phyloP scores from a whole-genome alignment of 371 early-diverging fungal genomes.

The Actinomucor elegans region DNA sequence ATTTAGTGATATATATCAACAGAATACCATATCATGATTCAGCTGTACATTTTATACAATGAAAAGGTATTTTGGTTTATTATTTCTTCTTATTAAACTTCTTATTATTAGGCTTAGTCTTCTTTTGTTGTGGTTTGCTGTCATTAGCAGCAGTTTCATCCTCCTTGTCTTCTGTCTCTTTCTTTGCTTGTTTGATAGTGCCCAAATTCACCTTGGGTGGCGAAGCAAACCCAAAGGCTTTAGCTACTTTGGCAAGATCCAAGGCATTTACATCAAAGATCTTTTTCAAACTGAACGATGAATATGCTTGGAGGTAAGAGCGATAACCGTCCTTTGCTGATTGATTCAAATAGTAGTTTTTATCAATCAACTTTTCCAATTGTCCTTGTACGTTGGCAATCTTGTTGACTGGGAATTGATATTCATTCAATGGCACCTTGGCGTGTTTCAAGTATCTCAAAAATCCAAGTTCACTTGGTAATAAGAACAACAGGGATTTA shows the following conservation, averaged over 20 bases:
- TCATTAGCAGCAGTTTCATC: background rate
- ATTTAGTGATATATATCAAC: no score
- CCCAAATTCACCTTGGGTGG: constrained; percentile 92
- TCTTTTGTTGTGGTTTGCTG: background rate
- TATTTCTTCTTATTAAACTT: background rate
- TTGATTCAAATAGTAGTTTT: constrained; percentile 95
- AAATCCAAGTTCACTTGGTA: constrained; percentile 90
- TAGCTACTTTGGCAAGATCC: constrained; percentile 87
- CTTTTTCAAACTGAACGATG: constrained; percentile 90
- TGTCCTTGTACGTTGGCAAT: constrained; percentile 88
- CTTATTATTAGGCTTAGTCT: background rate
- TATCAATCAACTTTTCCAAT: constrained; percentile 84
- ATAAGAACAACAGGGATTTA: constrained; percentile 91
- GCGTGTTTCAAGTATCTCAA: constrained; percentile 91
- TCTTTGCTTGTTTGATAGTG: constrained; percentile 23
- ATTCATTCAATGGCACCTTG: constrained; percentile 94
- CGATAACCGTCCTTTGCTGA: constrained; percentile 93
- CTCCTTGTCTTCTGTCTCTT: background rate
- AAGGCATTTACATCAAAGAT: constrained; percentile 89
- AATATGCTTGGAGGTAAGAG: constrained; percentile 92
- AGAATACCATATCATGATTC: no score
- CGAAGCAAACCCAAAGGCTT: constrained; percentile 90
- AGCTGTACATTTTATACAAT: no score
- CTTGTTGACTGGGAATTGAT: constrained; percentile 88
- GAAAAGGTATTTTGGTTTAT: background rate